phyloP scores from a whole-genome alignment of 345 rosid species.

The Populus davidiana region DNA sequence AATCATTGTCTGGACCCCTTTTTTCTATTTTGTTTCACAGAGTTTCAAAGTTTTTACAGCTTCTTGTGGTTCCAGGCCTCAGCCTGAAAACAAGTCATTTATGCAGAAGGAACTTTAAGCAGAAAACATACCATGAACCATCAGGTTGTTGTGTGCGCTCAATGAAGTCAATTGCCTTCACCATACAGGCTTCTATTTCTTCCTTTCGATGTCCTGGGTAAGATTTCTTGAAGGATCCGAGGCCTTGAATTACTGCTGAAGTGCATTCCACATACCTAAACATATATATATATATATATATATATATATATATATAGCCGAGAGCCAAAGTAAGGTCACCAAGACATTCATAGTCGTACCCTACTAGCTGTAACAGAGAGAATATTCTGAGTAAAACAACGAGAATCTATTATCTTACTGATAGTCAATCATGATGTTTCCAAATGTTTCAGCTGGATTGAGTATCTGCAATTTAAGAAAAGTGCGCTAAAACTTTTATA shows the following conservation, averaged over 20 bases:
- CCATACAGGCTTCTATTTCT: slow-evolving; percentile 41
- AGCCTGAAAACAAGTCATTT: too few relatives aligned
- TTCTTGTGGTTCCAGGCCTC: too few relatives aligned
- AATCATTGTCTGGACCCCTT: too few relatives aligned
- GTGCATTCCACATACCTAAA: slow-evolving; percentile 78
- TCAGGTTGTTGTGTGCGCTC: slow-evolving; percentile 48
- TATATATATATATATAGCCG: too few relatives aligned
- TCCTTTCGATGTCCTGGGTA: slow-evolving; percentile 33
- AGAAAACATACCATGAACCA: slow-evolving; percentile 58
- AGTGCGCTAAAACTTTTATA: background rate
- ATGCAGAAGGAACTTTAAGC: too few relatives aligned
- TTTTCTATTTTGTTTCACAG: too few relatives aligned
- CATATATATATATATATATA: too few relatives aligned
- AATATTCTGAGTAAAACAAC: too few relatives aligned
- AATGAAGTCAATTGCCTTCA: slow-evolving; percentile 48
- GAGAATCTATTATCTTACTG: slow-evolving; percentile 39
- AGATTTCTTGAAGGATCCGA: slow-evolving; percentile 30
- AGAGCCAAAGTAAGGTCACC: too few relatives aligned
- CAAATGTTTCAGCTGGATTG: slow-evolving; percentile 65
- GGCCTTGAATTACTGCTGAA: slow-evolving; percentile 65
- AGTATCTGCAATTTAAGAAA: slow-evolving; percentile 38
- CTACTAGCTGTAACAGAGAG: too few relatives aligned
- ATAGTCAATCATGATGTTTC: slow-evolving; percentile 65
- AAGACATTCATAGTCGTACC: too few relatives aligned
- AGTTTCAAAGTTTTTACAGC: too few relatives aligned